A percentile compares a stretch with the other conserved stretches of the same genome.
Evolutionary conservation across 768 basidiomycete species (phyloP).

Genomic region (Xerocomellus dryophilus): DNA sequence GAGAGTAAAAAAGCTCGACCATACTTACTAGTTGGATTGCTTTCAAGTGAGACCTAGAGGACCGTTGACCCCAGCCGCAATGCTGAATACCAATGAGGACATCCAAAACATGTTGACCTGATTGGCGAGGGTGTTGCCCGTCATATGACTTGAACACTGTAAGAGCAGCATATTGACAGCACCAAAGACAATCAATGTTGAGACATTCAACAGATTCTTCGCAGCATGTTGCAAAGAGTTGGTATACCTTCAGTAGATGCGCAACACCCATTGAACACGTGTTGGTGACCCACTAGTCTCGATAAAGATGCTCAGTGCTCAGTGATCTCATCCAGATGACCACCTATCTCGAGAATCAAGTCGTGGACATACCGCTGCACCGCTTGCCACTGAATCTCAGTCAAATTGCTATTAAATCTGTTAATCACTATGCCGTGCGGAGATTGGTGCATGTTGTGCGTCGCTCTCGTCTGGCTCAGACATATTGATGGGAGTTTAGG

Average conservation of each 20-base stretch:
- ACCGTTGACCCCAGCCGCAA: conserved; percentile 50
- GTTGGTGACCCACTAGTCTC: conserved; percentile 41
- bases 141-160: conserved; percentile 37
- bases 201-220: conserved; percentile 45
- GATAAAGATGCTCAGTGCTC: conserved; percentile 37
- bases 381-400: too few relatives aligned
- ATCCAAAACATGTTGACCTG: conserved; percentile 53
- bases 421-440: too few relatives aligned
- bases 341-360: conserved; percentile 45
- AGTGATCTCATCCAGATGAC: conserved; percentile 16
- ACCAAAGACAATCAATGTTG: conserved; percentile 53
- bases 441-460: too few relatives aligned
- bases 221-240: conserved; percentile 49
- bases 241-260: conserved; percentile 40
- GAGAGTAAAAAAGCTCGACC: too few relatives aligned
- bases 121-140: conserved; percentile 32
- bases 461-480: too few relatives aligned
- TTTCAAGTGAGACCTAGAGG: conserved; percentile 53
- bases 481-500: too few relatives aligned
- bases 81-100: conserved; percentile 50
- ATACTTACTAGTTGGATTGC: conserved; percentile 49
- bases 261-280: background rate
- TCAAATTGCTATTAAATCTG: too few relatives aligned
- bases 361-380: conserved; percentile 54
- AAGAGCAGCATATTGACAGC: conserved; percentile 50